A percentile compares a stretch with the other conserved stretches of the same genome.
phyloP scores from a whole-genome alignment of 371 early-diverging fungal genomes.

The Blastocladiella emersonii region DNA sequence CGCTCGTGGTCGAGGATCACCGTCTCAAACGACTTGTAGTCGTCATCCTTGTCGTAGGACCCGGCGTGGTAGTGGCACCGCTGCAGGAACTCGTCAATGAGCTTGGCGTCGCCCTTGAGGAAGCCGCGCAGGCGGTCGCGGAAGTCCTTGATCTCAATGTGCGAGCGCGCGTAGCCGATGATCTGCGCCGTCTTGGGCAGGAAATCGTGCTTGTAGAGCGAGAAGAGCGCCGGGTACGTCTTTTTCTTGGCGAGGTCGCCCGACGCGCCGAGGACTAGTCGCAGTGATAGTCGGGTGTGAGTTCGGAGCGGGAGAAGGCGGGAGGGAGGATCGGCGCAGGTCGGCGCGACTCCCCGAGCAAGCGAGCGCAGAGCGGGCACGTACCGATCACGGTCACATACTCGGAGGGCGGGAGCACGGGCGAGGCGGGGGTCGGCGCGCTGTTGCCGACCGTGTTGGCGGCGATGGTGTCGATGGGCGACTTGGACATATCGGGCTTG shows the following conservation, averaged over 20 bases:
- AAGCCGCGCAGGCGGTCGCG: slow-evolving; percentile 49
- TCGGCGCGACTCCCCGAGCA: background rate
- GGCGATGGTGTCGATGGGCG: no score
- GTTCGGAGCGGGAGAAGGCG: background rate
- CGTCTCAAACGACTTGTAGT: slow-evolving; percentile 47
- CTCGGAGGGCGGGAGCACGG: background rate
- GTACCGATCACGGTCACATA: slow-evolving; percentile 2
- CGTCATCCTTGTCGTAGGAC: slow-evolving; percentile 68
- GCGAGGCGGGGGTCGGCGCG: background rate
- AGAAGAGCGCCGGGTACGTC: slow-evolving; percentile 93
- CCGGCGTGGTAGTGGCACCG: slow-evolving; percentile 75
- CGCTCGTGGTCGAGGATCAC: slow-evolving; percentile 39
- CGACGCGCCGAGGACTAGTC: slow-evolving; percentile 72
- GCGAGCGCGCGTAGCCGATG: slow-evolving; percentile 91
- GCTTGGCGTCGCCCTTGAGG: slow-evolving; percentile 48
- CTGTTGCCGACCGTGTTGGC: background rate
- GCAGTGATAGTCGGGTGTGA: background rate
- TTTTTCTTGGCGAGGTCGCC: slow-evolving; percentile 96
- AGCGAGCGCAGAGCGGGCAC: background rate
- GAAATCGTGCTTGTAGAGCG: slow-evolving; percentile 56
- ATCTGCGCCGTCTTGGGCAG: slow-evolving; percentile 60
- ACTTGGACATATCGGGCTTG: background rate
- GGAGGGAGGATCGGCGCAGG: background rate
- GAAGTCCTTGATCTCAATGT: slow-evolving; percentile 62
- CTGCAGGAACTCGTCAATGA: slow-evolving; percentile 54